Evolutionary conservation across 148 eudicot species (phyloP).

Genomic region (Fagopyrum homotropicum): DNA sequence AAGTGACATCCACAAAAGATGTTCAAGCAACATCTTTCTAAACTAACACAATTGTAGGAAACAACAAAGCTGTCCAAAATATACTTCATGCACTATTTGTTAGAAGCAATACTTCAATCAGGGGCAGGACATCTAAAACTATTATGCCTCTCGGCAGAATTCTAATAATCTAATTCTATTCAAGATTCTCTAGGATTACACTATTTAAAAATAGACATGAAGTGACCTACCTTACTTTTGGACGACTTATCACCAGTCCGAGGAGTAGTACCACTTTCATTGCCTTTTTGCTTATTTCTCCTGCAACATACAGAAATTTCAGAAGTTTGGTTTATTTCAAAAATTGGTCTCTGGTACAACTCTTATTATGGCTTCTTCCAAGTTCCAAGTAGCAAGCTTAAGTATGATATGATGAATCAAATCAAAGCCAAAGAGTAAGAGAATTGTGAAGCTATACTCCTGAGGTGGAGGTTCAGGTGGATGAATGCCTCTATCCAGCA

Average conservation of each 20-base stretch:
- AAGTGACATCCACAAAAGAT: too few relatives aligned
- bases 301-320: slow-evolving; percentile 25
- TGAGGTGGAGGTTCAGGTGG: slow-evolving; percentile 26
- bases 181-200: not conserved
- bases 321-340: not conserved
- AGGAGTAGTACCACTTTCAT: slow-evolving; percentile 22
- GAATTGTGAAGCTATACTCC: slow-evolving; percentile 29
- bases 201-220: not conserved
- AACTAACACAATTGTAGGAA: not conserved
- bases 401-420: not conserved
- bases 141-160: not conserved
- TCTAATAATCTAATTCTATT: not conserved
- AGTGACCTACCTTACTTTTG: slow-evolving; percentile 35
- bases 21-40: not conserved
- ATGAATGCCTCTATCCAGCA: slow-evolving; percentile 25
- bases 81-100: too few relatives aligned
- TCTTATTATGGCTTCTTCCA: too few relatives aligned
- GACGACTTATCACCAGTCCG: slow-evolving; percentile 25
- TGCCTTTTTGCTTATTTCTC: slow-evolving; percentile 35
- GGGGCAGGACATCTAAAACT: not conserved
- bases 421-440: slow-evolving; percentile 4
- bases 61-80: not conserved
- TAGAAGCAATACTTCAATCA: not conserved
- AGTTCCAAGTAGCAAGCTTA: too few relatives aligned
- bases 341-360: too few relatives aligned